Evolutionary conservation across 2,329 filamentous ascomycete species (phyloP).

Genomic region (Talaromyces sp.): DNA sequence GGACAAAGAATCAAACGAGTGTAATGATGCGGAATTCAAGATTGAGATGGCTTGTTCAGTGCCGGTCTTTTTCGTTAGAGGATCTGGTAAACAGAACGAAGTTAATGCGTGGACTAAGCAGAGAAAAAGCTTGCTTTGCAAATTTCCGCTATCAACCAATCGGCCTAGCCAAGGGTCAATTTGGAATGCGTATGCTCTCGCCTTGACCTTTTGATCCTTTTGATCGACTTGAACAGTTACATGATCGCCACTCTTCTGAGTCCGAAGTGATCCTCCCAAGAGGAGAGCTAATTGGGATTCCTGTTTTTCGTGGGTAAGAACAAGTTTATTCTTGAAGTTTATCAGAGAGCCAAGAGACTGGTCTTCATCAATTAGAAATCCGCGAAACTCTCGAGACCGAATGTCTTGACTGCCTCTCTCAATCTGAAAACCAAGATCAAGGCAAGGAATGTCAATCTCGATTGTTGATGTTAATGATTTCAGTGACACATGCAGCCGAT

Average conservation of each 20-base stretch:
- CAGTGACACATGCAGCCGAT: neutral
- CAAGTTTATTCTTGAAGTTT: neutral
- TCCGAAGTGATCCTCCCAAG: neutral
- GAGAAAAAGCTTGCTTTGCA: conserved; percentile 51
- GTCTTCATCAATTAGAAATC: neutral
- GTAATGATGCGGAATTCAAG: neutral
- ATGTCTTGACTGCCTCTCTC: neutral
- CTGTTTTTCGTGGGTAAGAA: neutral
- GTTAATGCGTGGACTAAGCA: conserved; percentile 41
- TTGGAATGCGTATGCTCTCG: conserved; percentile 42
- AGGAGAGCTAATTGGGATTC: neutral
- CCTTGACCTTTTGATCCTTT: conserved; percentile 25
- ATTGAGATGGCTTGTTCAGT: conserved; percentile 8
- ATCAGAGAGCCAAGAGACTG: neutral
- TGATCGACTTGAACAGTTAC: neutral
- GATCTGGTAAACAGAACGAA: conserved; percentile 29
- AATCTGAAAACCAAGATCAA: neutral
- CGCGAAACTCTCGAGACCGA: neutral
- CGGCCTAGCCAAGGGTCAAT: conserved; percentile 49
- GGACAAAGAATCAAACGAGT: neutral
- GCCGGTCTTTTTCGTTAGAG: conserved; percentile 15
- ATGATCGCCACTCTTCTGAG: neutral
- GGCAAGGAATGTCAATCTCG: neutral
- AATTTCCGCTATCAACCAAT: conserved; percentile 47
- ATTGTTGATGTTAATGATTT: neutral